phyloP scores from a whole-genome alignment of 306 rosid genomes.

The Sophora flavescens region DNA sequence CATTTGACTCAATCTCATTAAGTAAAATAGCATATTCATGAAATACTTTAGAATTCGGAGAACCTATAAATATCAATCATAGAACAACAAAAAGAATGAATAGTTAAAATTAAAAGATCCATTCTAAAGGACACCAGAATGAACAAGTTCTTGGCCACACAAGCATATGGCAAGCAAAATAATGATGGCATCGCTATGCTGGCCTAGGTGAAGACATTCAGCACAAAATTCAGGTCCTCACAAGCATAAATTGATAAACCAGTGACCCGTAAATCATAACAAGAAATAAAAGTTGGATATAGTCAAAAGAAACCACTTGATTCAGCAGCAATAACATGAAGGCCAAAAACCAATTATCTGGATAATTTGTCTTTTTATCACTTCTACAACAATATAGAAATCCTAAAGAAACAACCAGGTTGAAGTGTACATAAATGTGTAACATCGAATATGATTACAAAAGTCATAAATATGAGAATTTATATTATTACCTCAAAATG shows the following conservation, averaged over 20 bases:
- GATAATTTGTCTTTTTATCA: not conserved
- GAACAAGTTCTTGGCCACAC: not conserved
- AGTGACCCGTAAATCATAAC: slow-evolving; percentile 3
- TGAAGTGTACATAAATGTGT: not conserved
- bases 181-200: not conserved
- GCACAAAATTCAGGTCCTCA: slow-evolving; percentile 29
- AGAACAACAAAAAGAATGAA: too few species aligned
- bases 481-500: too few species aligned
- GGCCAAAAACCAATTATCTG: not conserved
- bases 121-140: not conserved
- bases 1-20: too few species aligned
- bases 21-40: too few species aligned
- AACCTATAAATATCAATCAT: too few species aligned
- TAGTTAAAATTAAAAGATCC: too few species aligned
- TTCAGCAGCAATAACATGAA: not conserved
- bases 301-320: slow-evolving; percentile 9
- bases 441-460: too few species aligned
- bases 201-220: slow-evolving; percentile 7
- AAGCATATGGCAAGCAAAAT: not conserved
- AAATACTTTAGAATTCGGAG: too few species aligned
- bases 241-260: slow-evolving; percentile 23
- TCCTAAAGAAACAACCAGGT: slow-evolving; percentile 34
- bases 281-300: slow-evolving; percentile 18
- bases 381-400: slow-evolving; percentile 18
- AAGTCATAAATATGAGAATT: too few species aligned